Conservation (phyloP, 371 early-diverging fungal genomes). For the Mortierella sp. region DNA sequence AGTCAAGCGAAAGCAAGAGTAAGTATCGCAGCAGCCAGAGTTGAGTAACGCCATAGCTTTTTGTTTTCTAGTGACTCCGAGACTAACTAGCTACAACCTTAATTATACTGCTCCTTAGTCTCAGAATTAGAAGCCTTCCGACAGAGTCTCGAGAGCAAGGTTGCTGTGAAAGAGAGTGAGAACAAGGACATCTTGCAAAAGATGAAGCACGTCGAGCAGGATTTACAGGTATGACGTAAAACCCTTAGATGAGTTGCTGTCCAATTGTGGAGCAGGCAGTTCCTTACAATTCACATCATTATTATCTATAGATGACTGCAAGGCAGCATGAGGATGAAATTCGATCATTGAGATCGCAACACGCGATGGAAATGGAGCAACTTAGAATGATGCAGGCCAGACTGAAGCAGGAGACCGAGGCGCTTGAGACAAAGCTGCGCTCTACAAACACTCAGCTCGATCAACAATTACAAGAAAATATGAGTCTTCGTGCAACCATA, state of each 20-base stretch:
- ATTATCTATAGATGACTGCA: conserved; percentile 37
- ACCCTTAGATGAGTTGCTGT: not conserved
- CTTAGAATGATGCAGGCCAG: conserved; percentile 58
- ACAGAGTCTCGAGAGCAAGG: conserved; percentile 63
- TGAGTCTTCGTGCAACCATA: conserved; percentile 58
- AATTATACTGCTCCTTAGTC: conserved; percentile 48
- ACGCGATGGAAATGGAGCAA: conserved; percentile 59
- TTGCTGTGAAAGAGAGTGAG: conserved; percentile 70
- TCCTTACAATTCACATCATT: not conserved
- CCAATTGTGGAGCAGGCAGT: not conserved
- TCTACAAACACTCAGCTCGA: conserved; percentile 32
- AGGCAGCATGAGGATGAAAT: conserved; percentile 64
- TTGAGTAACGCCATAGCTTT: not conserved
- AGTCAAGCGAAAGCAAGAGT: conserved; percentile 55
- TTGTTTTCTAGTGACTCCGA: not conserved
- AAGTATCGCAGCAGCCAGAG: conserved; percentile 4
- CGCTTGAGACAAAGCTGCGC: conserved; percentile 47
- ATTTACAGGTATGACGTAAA: conserved; percentile 45
- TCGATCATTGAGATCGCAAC: conserved; percentile 56
- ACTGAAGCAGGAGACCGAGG: conserved; percentile 57
- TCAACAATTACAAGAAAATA: conserved; percentile 51
- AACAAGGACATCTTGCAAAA: conserved; percentile 63
- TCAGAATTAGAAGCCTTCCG: conserved; percentile 65
- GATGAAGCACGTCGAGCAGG: conserved; percentile 62
- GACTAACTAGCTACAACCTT: not conserved